Evolutionary conservation across 495 filamentous ascomycete species (phyloP).

Genomic region (Xylaria cubensis): DNA sequence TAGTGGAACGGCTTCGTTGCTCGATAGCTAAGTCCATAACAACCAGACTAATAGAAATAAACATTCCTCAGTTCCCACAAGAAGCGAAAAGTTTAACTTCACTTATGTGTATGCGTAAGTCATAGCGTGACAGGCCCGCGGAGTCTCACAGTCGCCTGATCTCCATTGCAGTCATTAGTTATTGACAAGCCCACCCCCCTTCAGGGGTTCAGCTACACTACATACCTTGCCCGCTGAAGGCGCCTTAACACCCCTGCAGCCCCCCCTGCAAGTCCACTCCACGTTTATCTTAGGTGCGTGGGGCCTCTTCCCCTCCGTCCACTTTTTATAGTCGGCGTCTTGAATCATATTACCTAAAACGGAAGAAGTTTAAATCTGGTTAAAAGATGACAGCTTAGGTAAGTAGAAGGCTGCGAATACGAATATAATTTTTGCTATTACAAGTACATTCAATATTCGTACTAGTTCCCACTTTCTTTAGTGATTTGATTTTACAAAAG

Average conservation of each 20-base stretch:
- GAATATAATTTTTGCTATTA: background rate
- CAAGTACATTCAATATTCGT: background rate
- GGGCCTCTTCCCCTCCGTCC: background rate
- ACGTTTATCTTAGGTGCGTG: conserved; percentile 22
- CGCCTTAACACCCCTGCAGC: conserved; percentile 6
- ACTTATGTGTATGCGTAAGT: background rate
- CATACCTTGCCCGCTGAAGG: background rate
- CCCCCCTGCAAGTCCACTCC: conserved; percentile 15
- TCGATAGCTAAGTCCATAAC: background rate
- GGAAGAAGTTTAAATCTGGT: background rate
- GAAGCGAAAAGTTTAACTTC: background rate
- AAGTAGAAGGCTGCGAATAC: conserved; percentile 7
- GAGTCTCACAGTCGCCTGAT: conserved; percentile 25
- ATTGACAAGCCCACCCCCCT: background rate
- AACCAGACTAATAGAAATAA: background rate
- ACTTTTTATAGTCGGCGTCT: conserved; percentile 19
- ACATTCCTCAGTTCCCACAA: conserved; percentile 1
- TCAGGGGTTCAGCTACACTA: background rate
- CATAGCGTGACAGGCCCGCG: background rate
- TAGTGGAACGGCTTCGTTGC: background rate
- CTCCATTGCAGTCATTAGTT: conserved; percentile 10
- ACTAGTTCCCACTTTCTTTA: too few relatives aligned
- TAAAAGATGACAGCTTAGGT: background rate
- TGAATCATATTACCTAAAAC: conserved; percentile 10
- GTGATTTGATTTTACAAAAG: too few relatives aligned